A percentile compares a stretch with the other conserved stretches of the same genome.
These are phyloP conservation scores for Lepiota subincarnata DNA, from an alignment of 768 basidiomycete species.

Conservation along the genomic window DNA sequence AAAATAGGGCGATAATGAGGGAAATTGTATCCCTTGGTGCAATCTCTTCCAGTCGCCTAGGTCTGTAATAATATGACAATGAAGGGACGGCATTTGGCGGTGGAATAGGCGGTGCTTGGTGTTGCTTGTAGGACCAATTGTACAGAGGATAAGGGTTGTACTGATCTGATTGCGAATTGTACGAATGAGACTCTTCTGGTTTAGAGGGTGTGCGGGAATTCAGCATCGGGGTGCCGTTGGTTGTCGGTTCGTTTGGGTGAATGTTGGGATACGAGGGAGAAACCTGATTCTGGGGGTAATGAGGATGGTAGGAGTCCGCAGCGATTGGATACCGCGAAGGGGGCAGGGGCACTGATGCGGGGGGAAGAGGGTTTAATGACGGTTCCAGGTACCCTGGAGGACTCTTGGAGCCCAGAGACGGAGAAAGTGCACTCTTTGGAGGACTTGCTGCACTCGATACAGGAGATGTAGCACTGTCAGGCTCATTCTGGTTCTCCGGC, in stretches of 20 bases:
- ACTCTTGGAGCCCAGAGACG: slow-evolving; percentile 39
- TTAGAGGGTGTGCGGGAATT: slow-evolving; percentile 34
- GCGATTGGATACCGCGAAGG: slow-evolving; percentile 71
- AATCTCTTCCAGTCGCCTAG: slow-evolving; percentile 75
- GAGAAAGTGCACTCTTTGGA: slow-evolving; percentile 41
- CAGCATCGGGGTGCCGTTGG: slow-evolving; percentile 27
- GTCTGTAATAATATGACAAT: slow-evolving; percentile 71
- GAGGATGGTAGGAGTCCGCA: slow-evolving; percentile 65
- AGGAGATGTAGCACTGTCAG: slow-evolving; percentile 42
- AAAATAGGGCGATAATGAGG: slow-evolving; percentile 83
- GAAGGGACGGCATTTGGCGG: slow-evolving; percentile 51
- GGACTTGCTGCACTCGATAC: slow-evolving; percentile 48
- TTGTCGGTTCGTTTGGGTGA: slow-evolving; percentile 31
- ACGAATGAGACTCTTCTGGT: slow-evolving; percentile 40
- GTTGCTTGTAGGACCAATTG: slow-evolving; percentile 71
- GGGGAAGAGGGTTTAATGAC: slow-evolving; percentile 33
- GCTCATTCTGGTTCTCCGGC: slow-evolving; percentile 34
- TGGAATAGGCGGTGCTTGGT: slow-evolving; percentile 40
- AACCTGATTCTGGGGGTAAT: slow-evolving; percentile 35
- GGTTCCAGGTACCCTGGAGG: slow-evolving; percentile 53
- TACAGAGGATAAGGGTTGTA: slow-evolving; percentile 63
- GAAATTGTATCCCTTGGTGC: slow-evolving; percentile 78
- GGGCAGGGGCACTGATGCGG: slow-evolving; percentile 39
- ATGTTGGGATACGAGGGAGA: slow-evolving; percentile 37
- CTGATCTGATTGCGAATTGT: slow-evolving; percentile 41